Conservation (phyloP, 345 rosid genomes). For the Corymbia maculata region DNA sequence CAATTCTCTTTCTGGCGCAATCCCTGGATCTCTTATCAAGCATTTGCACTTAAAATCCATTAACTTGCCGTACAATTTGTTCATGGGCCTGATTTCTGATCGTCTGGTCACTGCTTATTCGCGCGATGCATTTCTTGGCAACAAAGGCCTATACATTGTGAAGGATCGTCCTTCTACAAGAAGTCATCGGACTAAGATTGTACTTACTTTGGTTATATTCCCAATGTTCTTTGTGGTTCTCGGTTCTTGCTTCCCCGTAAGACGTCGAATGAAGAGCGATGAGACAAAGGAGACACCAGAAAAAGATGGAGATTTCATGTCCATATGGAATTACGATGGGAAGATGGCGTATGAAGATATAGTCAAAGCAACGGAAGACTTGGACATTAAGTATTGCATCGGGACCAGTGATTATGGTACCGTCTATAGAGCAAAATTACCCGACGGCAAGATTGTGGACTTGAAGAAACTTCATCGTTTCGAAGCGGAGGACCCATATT, state of each 20-base stretch:
- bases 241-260: not conserved
- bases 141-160: not conserved
- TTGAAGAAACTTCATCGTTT: constrained; percentile 8
- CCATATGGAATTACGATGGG: constrained; percentile 10
- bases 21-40: not conserved
- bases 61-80: not conserved
- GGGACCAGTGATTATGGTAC: constrained; percentile 13
- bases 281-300: not conserved
- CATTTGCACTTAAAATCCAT: not conserved
- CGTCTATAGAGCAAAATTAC: constrained; percentile 12
- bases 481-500: not conserved
- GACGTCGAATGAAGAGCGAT: not conserved
- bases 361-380: constrained; percentile 5
- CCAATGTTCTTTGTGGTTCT: not conserved
- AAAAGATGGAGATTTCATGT: not conserved
- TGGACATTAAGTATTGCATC: constrained; percentile 9
- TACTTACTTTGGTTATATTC: not conserved
- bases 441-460: not conserved
- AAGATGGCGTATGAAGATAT: constrained; percentile 7
- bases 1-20: not conserved
- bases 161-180: not conserved
- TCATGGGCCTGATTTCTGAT: not conserved
- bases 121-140: not conserved
- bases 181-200: not conserved
- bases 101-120: not conserved